Evolutionary conservation across 1,139 yeast species (phyloP).

Genomic region (Saccharomyces hybrid): DNA sequence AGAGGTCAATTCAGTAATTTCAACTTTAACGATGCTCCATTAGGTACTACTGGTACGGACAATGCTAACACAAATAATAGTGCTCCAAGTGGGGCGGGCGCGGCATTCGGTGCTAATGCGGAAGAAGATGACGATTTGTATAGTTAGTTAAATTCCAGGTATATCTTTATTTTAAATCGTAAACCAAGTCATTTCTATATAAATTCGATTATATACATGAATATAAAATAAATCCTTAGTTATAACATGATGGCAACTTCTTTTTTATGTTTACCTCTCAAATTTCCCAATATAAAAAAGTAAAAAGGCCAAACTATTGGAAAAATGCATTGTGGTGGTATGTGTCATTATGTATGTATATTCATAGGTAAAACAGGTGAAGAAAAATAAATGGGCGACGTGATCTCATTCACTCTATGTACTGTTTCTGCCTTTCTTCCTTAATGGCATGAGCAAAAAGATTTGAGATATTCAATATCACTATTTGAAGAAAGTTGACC

Average conservation of each 20-base stretch:
- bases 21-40: conserved; percentile 53
- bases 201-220: too few relatives aligned
- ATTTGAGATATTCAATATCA: not conserved
- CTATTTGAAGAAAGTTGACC: conserved; percentile 8
- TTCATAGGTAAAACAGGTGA: not conserved
- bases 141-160: conserved; percentile 39
- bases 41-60: conserved; percentile 35
- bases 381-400: not conserved
- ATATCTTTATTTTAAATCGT: conserved; percentile 5
- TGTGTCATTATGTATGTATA: not conserved
- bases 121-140: conserved; percentile 92
- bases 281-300: not conserved
- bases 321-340: not conserved
- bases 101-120: conserved; percentile 48
- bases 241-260: not conserved
- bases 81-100: conserved; percentile 22
- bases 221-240: not conserved
- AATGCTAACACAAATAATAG: conserved; percentile 32
- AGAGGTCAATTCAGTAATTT: conserved; percentile 85
- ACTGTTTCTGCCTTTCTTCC: too few relatives aligned
- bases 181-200: not conserved
- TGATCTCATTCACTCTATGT: too few relatives aligned
- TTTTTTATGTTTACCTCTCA: not conserved
- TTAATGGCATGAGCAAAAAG: too few relatives aligned
- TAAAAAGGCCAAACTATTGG: not conserved